Conservation (phyloP, 192 early-diverging fungal species). For the Umbelopsis sp. region DNA sequence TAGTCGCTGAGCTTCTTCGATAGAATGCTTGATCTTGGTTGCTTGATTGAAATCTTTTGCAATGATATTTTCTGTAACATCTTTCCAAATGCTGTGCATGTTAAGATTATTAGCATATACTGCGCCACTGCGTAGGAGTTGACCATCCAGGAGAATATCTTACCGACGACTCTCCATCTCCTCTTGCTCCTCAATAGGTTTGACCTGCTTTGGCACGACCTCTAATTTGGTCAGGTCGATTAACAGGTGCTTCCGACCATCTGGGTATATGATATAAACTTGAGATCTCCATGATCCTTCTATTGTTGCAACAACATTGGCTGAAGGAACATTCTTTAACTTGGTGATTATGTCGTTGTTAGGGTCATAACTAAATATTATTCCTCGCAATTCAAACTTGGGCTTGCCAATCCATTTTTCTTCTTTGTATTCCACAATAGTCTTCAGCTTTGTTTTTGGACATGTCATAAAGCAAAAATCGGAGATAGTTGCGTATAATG, state of each 20-base stretch:
- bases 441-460: constrained; percentile 59
- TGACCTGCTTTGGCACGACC: constrained; percentile 52
- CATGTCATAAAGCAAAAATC: constrained; percentile 66
- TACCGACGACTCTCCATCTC: constrained; percentile 58
- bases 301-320: constrained; percentile 57
- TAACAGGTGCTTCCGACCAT: constrained; percentile 39
- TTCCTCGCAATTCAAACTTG: constrained; percentile 68
- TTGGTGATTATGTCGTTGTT: constrained; percentile 39
- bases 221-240: constrained; percentile 55
- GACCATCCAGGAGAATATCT: background rate
- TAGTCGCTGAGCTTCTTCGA: constrained; percentile 69
- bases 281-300: constrained; percentile 67
- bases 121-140: background rate
- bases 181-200: constrained; percentile 60
- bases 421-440: constrained; percentile 72
- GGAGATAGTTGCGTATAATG: constrained; percentile 60
- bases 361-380: constrained; percentile 65
- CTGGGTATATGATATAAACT: constrained; percentile 38
- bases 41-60: constrained; percentile 59
- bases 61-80: constrained; percentile 60
- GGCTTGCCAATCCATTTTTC: constrained; percentile 72
- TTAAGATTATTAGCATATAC: background rate
- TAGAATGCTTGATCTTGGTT: constrained; percentile 62
- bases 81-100: constrained; percentile 54
- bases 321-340: constrained; percentile 59